Percentiles rank a stretch among this genome's conserved stretches.
Evolutionary conservation across 1,284 basidiomycete species (phyloP).

Genomic region (Pyrrhoderma lamaoense): DNA sequence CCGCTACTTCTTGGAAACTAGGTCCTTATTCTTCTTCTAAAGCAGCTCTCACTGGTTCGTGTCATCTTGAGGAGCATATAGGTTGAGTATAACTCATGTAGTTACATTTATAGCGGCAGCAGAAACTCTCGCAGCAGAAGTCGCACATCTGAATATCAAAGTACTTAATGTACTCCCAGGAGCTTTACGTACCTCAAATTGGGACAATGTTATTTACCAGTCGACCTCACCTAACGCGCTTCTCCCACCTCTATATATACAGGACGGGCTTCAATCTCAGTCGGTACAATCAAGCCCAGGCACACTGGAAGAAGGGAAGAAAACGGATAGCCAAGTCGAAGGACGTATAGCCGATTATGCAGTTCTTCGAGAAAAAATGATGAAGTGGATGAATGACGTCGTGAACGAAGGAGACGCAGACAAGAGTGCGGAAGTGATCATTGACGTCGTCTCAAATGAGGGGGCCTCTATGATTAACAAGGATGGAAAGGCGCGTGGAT

Average conservation of each 20-base stretch:
- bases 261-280: background rate
- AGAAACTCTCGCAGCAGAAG: slow-evolving; percentile 18
- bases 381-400: slow-evolving; percentile 10
- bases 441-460: slow-evolving; percentile 4
- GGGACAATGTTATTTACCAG: slow-evolving; percentile 15
- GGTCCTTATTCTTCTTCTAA: slow-evolving; percentile 21
- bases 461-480: no score
- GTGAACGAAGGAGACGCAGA: slow-evolving; percentile 13
- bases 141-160: slow-evolving; percentile 18
- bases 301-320: no score
- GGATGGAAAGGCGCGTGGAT: slow-evolving; percentile 5
- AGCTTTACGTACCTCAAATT: slow-evolving; percentile 17
- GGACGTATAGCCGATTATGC: slow-evolving; percentile 10
- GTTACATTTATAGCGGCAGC: slow-evolving; percentile 17
- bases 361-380: slow-evolving; percentile 3
- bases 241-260: background rate
- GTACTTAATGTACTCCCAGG: slow-evolving; percentile 20
- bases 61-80: background rate
- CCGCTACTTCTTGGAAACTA: background rate
- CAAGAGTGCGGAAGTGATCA: slow-evolving; percentile 11
- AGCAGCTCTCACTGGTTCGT: slow-evolving; percentile 19
- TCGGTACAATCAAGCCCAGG: background rate
- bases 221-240: slow-evolving; percentile 10
- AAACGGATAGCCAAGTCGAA: background rate
- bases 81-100: background rate